Evolutionary conservation across 768 basidiomycete genomes (phyloP), one percentile per base, ranked within the genome.

Genomic region (Phaeotremella skinneri): DNA sequence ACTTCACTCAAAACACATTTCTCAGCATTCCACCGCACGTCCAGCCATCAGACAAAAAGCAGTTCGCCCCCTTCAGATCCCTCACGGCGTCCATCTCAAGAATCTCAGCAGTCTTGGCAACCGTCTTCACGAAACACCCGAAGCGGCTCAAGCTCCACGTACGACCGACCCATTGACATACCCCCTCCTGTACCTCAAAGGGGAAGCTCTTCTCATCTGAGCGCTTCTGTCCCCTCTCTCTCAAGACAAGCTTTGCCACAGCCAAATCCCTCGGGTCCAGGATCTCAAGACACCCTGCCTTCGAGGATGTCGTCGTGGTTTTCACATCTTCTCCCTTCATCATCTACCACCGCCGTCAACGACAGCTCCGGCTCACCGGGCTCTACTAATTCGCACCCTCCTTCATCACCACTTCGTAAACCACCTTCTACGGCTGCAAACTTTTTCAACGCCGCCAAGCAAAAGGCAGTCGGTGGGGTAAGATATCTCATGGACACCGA

Each of bases 401-500:
- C 65, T 21, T 64, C 68, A n/a, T 74, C 73, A 4, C 73, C 73
- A 0, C 25, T 59, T 20, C 64, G 73, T 2, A 72, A 69, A 56
- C 49, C 52, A n/a, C 60, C 66, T 25, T 68, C 68, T 9, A 66
- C 66, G 14, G 73, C 71, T 9, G 70, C 73, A 7, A 62, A 45
- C 49, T 73, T 75, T 42, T 63, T 75, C 29, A 64, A 69, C 49
- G 71, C 75, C 7, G 75, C 75, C 21, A 60, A 68, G 31, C 73
- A 74, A 61, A 59, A 63, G 41, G 73, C 73, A 2, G 75, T 69
- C 1, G 75, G 73, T 43, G 73, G 73, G 5, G 85, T 91, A 81
- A 82, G 91, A 45, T 90, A 91, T 78, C 80, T 97, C n/a, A 82
- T 94, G 61, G 93, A 97, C 78, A 84, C 85, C 65, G 93, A 97